Percentiles rank a stretch among this genome's conserved stretches.
These are phyloP conservation scores for Erodium maritimum DNA, from an alignment of 345 rosid genomes.

Conservation along the genomic window DNA sequence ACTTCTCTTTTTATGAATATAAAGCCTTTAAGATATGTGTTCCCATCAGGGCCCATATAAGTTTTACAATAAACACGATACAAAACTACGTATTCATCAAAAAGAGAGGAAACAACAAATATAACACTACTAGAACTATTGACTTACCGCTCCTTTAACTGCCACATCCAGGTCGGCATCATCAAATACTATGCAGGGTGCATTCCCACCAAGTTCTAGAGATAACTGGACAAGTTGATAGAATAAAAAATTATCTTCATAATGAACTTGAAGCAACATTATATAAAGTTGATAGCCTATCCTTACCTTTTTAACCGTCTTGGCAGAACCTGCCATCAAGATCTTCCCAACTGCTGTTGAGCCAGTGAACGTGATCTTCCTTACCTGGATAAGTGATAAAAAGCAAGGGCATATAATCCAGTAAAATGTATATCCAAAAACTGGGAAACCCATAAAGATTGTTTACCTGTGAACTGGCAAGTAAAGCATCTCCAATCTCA, in stretches of 20 bases:
- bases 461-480: slow-evolving; percentile 63
- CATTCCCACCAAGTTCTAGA: slow-evolving; percentile 96
- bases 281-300: slow-evolving; percentile 7
- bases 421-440: not conserved
- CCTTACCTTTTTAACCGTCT: slow-evolving; percentile 78
- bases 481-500: slow-evolving; percentile 78
- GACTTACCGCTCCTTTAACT: slow-evolving; percentile 89
- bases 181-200: slow-evolving; percentile 94
- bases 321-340: slow-evolving; percentile 93
- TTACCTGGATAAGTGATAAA: slow-evolving; percentile 44
- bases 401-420: not conserved
- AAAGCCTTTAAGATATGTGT: not conserved
- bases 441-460: slow-evolving; percentile 1
- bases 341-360: slow-evolving; percentile 96
- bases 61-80: not conserved
- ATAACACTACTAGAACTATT: not conserved
- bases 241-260: not conserved
- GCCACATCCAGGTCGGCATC: slow-evolving; percentile 91
- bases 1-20: not conserved
- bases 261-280: not conserved
- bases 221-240: slow-evolving; percentile 35
- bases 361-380: slow-evolving; percentile 89
- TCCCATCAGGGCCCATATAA: slow-evolving; percentile 5
- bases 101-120: not conserved
- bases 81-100: not conserved